phyloP scores from a whole-genome alignment of 352 stramenopile species.

The Phytophthora podocarpi region DNA sequence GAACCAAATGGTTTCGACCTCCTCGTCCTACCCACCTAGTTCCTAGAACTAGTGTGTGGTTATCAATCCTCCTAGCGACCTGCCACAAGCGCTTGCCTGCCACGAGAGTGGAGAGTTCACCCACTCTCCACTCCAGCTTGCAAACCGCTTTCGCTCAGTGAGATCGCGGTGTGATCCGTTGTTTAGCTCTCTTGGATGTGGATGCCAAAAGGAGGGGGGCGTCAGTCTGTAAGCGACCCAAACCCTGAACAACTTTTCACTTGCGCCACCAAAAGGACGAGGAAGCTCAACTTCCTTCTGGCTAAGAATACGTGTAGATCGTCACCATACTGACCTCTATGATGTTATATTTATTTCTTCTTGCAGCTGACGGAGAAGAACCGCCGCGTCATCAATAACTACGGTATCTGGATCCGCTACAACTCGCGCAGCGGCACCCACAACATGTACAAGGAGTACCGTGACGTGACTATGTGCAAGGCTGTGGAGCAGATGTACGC shows the following conservation, averaged over 20 bases:
- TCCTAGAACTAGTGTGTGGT: too few relatives aligned
- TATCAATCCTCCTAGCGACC: conserved; percentile 58
- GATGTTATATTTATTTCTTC: conserved; percentile 19
- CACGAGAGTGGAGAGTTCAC: conserved; percentile 68
- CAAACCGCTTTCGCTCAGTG: conserved; percentile 79
- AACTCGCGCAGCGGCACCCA: conserved; percentile 99
- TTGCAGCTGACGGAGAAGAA: conserved; percentile 98
- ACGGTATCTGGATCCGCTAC: conserved; percentile 99
- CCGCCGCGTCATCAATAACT: conserved; percentile 98
- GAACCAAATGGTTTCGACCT: background rate
- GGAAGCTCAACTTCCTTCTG: background rate
- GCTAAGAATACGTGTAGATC: background rate
- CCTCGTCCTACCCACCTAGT: conserved; percentile 20
- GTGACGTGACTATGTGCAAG: conserved; percentile 96
- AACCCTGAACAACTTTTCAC: conserved; percentile 28
- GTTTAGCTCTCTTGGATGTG: conserved; percentile 60
- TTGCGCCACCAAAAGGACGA: conserved; percentile 5
- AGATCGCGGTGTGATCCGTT: conserved; percentile 78
- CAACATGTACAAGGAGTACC: conserved; percentile 99
- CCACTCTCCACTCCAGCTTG: conserved; percentile 78
- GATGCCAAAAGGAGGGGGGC: conserved; percentile 34
- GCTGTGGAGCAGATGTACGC: conserved; percentile 99
- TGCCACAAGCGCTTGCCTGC: conserved; percentile 80
- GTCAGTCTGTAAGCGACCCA: conserved; percentile 31
- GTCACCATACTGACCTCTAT: conserved; percentile 14